Conservation (phyloP, 2,329 filamentous ascomycete genomes). For the Sarocladium strictum region DNA sequence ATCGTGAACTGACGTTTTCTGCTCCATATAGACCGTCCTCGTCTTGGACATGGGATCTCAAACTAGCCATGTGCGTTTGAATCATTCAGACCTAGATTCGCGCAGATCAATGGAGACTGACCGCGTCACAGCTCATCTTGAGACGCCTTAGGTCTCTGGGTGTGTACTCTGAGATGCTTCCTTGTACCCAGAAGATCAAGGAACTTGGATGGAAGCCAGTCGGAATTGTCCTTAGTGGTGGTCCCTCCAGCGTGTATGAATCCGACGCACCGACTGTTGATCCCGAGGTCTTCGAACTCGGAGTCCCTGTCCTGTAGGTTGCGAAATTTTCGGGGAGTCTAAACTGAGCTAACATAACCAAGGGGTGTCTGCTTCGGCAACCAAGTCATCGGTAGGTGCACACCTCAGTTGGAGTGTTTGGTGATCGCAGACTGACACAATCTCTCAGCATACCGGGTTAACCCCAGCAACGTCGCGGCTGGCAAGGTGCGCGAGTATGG, state of each 20-base stretch:
- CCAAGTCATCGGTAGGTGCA: slow-evolving; percentile 57
- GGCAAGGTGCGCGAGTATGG: slow-evolving; percentile 60
- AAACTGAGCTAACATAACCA: neutral
- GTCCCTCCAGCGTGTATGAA: slow-evolving; percentile 73
- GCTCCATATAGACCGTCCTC: slow-evolving; percentile 54
- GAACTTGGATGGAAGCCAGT: slow-evolving; percentile 75
- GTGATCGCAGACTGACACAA: neutral
- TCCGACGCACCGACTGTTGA: slow-evolving; percentile 52
- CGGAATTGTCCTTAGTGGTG: slow-evolving; percentile 61
- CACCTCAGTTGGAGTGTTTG: neutral
- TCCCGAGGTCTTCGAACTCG: slow-evolving; percentile 62
- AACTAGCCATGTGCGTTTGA: slow-evolving; percentile 49
- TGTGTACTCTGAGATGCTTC: slow-evolving; percentile 83
- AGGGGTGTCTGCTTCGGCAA: slow-evolving; percentile 52
- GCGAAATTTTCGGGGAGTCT: neutral
- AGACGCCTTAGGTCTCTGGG: slow-evolving; percentile 71
- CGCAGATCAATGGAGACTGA: neutral
- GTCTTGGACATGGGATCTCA: slow-evolving; percentile 65
- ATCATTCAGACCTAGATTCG: neutral
- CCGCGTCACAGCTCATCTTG: slow-evolving; percentile 51
- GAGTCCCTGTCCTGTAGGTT: slow-evolving; percentile 21
- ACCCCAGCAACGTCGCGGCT: slow-evolving; percentile 52
- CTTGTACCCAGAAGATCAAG: slow-evolving; percentile 74
- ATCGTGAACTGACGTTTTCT: neutral
- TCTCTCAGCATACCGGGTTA: slow-evolving; percentile 31